Evolutionary conservation across 495 filamentous ascomycete species (phyloP), one percentile per base, ranked within the genome.

Genomic region (Xylaria bambusicola): DNA sequence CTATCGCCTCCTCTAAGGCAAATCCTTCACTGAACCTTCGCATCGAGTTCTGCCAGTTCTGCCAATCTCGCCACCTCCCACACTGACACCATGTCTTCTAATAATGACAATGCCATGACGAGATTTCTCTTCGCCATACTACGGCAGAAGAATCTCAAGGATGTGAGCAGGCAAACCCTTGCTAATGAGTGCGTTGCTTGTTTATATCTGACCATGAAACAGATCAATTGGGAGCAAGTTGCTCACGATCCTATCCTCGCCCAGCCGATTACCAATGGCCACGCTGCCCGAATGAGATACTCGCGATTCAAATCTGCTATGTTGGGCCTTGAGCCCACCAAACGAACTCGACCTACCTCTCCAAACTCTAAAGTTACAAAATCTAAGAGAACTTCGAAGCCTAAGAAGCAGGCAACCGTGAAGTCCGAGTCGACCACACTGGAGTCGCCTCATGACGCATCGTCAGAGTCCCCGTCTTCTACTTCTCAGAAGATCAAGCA

Each of bases 261-360:
- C 6, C 77, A 86, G 44, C 77, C 82, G 53, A 89, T 91, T 57
- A 88, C 87, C 61, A 92, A 91, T 66, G 88, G 88, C 65, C 89
- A 92, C 71, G 89, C 89, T 8, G 88, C 89, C 29, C 86, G 89
- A 45, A 92, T 92, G 89, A 86, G 89, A 33, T 92, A 84, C 71
- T 86, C 84, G 20, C 84, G 89, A 40, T 90, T 91, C 75, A 76
- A 58, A n/a, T 50, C 65, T n/a, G 62, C 68, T 31, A 72, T 77
- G 65, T 57, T 78, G 10, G 75, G 73, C 38, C 60, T 67, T 27
- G 73, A 79, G 61, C 75, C 77, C 5, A 70, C 73, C 46, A 65
- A 65, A 26, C 71, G 76, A 9, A 78, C 75, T 63, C 71, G 74
- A 42, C 70, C 66, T 20, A 65, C 57, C n/a, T 56, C 64, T n/a